A percentile compares a stretch with the other conserved stretches of the same genome.
Conservation (phyloP, 257 asterid species). For the Ehretia macrophylla region DNA sequence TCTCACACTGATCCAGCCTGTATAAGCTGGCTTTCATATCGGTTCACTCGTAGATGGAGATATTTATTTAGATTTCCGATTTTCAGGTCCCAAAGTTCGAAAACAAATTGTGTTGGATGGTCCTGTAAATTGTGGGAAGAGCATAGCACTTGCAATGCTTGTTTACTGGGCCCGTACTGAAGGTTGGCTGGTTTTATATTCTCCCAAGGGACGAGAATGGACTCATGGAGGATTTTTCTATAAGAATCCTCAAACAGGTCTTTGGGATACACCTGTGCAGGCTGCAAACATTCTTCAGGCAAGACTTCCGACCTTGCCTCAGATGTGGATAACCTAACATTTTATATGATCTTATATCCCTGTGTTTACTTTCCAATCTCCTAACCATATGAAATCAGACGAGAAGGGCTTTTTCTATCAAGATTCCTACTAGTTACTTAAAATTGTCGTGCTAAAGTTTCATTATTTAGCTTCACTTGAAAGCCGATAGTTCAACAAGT, state of each 20-base stretch:
- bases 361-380: not conserved
- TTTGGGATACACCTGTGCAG: conserved; percentile 96
- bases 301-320: conserved; percentile 17
- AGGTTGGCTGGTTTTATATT: conserved; percentile 97
- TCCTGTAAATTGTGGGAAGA: conserved; percentile 84
- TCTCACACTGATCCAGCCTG: not conserved
- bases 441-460: too few species aligned
- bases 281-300: conserved; percentile 71
- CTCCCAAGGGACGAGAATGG: conserved; percentile 85
- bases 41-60: too few species aligned
- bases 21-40: too few species aligned
- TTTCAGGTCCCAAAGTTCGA: conserved; percentile 62
- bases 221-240: conserved; percentile 88
- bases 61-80: conserved; percentile 14
- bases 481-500: too few species aligned
- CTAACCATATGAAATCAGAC: too few species aligned
- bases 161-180: conserved; percentile 95
- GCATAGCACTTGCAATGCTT: conserved; percentile 91
- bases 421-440: too few species aligned
- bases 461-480: too few species aligned
- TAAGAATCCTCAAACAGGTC: conserved; percentile 64
- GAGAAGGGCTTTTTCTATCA: too few species aligned
- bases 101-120: conserved; percentile 84
- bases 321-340: not conserved
- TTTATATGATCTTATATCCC: conserved; percentile 1